A percentile compares a stretch with the other conserved stretches of the same genome.
phyloP scores from a whole-genome alignment of 768 basidiomycete species.

The Leccinum rimulosum region DNA sequence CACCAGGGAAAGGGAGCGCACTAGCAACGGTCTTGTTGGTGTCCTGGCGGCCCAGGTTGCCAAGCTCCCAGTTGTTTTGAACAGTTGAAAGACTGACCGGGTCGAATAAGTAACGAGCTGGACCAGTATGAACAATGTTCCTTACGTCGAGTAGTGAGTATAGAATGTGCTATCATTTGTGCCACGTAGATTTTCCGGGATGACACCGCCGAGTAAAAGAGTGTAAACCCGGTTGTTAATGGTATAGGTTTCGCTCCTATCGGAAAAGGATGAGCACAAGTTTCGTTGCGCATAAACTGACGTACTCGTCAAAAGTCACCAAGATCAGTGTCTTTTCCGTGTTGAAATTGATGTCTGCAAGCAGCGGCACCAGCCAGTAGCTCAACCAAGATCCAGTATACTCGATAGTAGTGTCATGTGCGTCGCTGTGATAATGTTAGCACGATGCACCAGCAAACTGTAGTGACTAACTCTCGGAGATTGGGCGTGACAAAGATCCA shows the following conservation, averaged over 20 bases:
- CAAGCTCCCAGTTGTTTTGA: slow-evolving; percentile 60
- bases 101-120: slow-evolving; percentile 1
- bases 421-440: slow-evolving; percentile 42
- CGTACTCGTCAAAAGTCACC: slow-evolving; percentile 63
- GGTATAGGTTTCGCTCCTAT: slow-evolving; percentile 29
- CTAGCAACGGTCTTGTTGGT: slow-evolving; percentile 42
- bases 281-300: slow-evolving; percentile 6
- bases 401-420: slow-evolving; percentile 55
- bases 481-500: slow-evolving; percentile 67
- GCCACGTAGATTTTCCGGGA: slow-evolving; percentile 41
- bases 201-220: slow-evolving; percentile 43
- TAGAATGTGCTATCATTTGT: slow-evolving; percentile 55
- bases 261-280: background rate
- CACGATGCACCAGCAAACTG: background rate
- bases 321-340: slow-evolving; percentile 52
- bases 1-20: background rate
- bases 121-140: background rate
- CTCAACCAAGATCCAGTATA: slow-evolving; percentile 45
- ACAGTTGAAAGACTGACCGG: slow-evolving; percentile 44
- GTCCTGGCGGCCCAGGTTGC: slow-evolving; percentile 57
- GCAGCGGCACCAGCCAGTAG: slow-evolving; percentile 51
- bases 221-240: slow-evolving; percentile 48
- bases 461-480: slow-evolving; percentile 30
- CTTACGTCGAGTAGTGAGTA: slow-evolving; percentile 54
- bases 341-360: slow-evolving; percentile 53